These are phyloP conservation scores for Oryza rufipogon DNA, from an alignment of 176 grass and related monocot genomes.

Conservation along the genomic window DNA sequence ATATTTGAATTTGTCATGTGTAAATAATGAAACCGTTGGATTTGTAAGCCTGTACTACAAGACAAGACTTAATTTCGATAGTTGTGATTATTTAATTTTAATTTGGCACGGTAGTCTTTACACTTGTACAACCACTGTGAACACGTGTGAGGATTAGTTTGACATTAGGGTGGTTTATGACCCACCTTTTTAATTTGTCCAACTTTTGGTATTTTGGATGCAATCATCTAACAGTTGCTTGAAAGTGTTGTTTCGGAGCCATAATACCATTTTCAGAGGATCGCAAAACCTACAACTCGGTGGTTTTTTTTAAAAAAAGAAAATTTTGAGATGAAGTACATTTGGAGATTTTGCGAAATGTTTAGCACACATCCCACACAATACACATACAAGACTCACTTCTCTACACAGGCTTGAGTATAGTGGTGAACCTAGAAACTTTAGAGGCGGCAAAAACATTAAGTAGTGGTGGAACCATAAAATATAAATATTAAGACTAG, in stretches of 20 bases:
- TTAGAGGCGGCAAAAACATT: no score
- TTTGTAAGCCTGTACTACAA: no score
- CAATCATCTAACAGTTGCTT: background rate
- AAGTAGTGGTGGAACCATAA: no score
- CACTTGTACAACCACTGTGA: background rate
- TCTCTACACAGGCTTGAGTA: no score
- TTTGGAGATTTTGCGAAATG: background rate
- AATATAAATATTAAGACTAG: no score
- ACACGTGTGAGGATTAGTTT: background rate
- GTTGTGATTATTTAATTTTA: background rate
- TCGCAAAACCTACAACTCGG: background rate
- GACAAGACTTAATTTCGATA: background rate
- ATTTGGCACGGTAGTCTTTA: background rate
- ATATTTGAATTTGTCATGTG: no score
- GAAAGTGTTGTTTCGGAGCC: background rate
- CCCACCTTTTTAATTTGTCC: background rate
- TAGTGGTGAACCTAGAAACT: no score
- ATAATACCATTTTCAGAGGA: background rate
- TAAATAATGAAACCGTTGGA: no score
- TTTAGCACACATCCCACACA: no score
- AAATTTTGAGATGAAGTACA: background rate
- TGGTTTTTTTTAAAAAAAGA: background rate
- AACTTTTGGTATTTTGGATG: background rate
- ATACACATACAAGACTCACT: no score
- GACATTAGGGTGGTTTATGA: background rate